Base-by-base conservation (phyloP, 2,329 filamentous ascomycete species). In the Whalleya microplaca region DNA sequence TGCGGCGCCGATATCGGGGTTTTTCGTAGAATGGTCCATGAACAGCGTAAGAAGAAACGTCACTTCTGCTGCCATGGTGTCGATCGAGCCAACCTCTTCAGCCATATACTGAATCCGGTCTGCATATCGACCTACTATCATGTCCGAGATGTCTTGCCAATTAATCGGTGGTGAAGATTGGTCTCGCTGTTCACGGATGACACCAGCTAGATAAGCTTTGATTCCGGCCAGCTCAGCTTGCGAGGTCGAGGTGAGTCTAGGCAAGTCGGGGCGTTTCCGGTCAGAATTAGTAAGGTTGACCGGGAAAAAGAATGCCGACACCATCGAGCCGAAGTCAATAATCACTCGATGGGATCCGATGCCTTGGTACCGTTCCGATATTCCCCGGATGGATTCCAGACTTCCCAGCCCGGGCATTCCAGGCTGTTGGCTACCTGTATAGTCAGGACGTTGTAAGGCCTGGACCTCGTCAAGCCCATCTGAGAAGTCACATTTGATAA, bases 61-160 rank as follows among this genome's bases (percentile, higher is more conserved):
- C 12, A 67, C 32, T n/a, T 59, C 47, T 4, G 21, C 19, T 9
- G 40, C 27, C 53, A 59, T 48, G 12, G 16, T 9, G 12, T 48
- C 46, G 18, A 57, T 21, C 27, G 10, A 2, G 32, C 48, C 41
- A 21, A 52, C 47, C 12, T 32, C 41, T 27, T 66, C 65, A 4
- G 53, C 53, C 16, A 67, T 59, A n/a, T 69, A 58, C 10, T 43
- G 46, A 29, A 86, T 69, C n/a, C 78, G 72, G 32, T 76, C 67
- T 2, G 77, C 76, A 65, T 85, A 87, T 3, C 82, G 75, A 6
- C 71, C 66, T 3, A 85, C 73, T n/a, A 86, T 73, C 77, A 83
- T 78, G 58, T 86, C 84, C 1, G 76, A 73, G 2, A 83, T 70
- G 0, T 69, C 73, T 64, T 85, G 84, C 84, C 84, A 86, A 62